Conservation (phyloP, 495 filamentous ascomycete genomes). For the Hypoxylon cercidicola region DNA sequence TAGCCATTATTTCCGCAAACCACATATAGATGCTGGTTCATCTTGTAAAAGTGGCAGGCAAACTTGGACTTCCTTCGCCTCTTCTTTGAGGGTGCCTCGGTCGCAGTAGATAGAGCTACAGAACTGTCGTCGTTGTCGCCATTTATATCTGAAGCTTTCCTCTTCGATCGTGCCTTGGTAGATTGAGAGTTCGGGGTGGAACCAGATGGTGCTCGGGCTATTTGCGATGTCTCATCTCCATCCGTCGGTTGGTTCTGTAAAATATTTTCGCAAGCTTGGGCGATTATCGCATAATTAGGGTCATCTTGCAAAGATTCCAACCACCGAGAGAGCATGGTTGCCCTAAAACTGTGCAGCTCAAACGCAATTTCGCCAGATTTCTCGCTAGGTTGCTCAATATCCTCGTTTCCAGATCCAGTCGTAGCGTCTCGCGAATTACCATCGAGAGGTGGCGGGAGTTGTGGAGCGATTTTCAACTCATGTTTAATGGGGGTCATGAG, state of each 20-base stretch:
- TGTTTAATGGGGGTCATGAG: too few species aligned
- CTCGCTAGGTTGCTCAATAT: background rate
- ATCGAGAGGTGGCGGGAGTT: background rate
- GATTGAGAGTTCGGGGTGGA: background rate
- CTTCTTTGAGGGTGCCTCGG: background rate
- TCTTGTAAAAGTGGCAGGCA: conserved; percentile 18
- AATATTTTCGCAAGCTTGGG: background rate
- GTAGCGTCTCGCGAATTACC: background rate
- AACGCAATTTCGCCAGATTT: background rate
- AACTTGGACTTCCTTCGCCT: background rate
- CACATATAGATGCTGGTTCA: conserved; percentile 11
- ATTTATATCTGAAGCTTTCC: background rate
- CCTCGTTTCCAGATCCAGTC: background rate
- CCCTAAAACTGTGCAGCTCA: background rate
- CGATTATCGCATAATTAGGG: background rate
- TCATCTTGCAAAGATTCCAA: background rate
- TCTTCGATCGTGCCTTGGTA: background rate
- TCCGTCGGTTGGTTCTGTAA: background rate
- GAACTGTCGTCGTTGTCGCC: background rate
- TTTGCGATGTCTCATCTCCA: background rate
- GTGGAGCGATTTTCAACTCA: background rate
- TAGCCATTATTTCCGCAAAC: background rate
- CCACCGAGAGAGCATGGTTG: background rate
- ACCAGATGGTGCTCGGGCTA: background rate
- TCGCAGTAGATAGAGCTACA: background rate